Evolutionary conservation across 371 early-diverging fungal genomes (phyloP), one percentile per base, ranked within the genome.

Genomic region (Rhizopus stolonifer): DNA sequence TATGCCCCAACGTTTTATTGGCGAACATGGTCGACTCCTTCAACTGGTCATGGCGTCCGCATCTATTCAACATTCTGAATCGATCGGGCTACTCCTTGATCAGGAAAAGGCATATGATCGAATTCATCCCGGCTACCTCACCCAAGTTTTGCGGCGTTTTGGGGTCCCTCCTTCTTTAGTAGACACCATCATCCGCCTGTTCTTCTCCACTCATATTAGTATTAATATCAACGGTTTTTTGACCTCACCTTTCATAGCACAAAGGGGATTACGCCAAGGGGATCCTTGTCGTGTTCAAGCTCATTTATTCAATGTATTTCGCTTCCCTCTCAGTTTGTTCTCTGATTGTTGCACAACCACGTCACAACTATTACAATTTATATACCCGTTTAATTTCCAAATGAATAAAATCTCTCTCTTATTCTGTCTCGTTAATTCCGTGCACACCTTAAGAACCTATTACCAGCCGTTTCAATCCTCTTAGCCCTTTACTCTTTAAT

Each of bases 61-160:
- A 7, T 7, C 4, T 10, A 7, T 29, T 7, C 31, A 29, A 29
- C 4, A 29, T 4, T 29, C 31, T 7, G 4, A 4, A 7, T 4
- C 31, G 7, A 29, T 29, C 10, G 54, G 60, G 7, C 26, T 65
- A 6, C 40, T 54, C 1, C 18, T 65, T 8, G 58, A 58, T 34
- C 56, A 53, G 23, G 56, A 50, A 18, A 54, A 60, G n/a, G 55
- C 55, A 17, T 55, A 60, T 31, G 55, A 55, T 18, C n/a, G 44
- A 6, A 54, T 57, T 2, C 50, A 57, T n/a, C 46, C 46, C 19
- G 33, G 38, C 5, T 57, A 62, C 18, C 39, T 61, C 0, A 0
- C 21, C 1, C 1, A 11, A 18, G 56, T 56, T 0, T 13, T 61
- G 1, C 29, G 13, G 0, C 10, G 29, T 1, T 56, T 56, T 39